phyloP scores from a whole-genome alignment of 495 filamentous ascomycete species.

The Parathielavia hyrcaniae region DNA sequence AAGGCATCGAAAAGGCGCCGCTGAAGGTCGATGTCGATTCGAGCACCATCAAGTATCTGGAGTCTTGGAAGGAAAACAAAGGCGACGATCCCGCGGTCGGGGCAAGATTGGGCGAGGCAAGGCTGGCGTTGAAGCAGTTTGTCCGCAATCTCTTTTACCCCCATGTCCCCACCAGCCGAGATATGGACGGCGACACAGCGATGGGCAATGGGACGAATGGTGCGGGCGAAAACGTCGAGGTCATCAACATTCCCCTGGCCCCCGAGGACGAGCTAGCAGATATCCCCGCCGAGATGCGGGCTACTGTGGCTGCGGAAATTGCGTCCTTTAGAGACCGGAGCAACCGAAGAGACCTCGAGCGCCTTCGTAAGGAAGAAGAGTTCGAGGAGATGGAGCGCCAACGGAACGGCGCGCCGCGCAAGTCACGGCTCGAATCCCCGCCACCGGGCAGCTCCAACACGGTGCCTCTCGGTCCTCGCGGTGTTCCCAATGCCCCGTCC shows the following conservation, averaged over 20 bases:
- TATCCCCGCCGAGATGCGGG: slow-evolving; percentile 94
- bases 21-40: slow-evolving; percentile 77
- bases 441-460: slow-evolving; percentile 51
- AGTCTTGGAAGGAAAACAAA: slow-evolving; percentile 63
- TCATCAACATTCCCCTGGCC: slow-evolving; percentile 84
- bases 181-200: slow-evolving; percentile 55
- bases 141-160: slow-evolving; percentile 71
- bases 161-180: slow-evolving; percentile 44
- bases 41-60: slow-evolving; percentile 68
- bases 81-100: slow-evolving; percentile 62
- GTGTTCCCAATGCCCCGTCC: slow-evolving; percentile 69
- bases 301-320: slow-evolving; percentile 91
- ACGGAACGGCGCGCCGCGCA: slow-evolving; percentile 56
- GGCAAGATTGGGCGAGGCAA: slow-evolving; percentile 62
- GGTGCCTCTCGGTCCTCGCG: slow-evolving; percentile 78
- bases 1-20: slow-evolving; percentile 60
- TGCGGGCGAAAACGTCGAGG: slow-evolving; percentile 60
- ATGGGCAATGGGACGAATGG: slow-evolving; percentile 62
- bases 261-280: slow-evolving; percentile 92
- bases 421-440: slow-evolving; percentile 64
- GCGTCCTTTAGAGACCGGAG: slow-evolving; percentile 88
- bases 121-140: slow-evolving; percentile 54
- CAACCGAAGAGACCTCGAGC: slow-evolving; percentile 79
- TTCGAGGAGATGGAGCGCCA: slow-evolving; percentile 80
- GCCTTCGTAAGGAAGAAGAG: slow-evolving; percentile 80